Base-by-base conservation (phyloP, 176 grass and related monocot genomes). In the Luzula sylvatica region DNA sequence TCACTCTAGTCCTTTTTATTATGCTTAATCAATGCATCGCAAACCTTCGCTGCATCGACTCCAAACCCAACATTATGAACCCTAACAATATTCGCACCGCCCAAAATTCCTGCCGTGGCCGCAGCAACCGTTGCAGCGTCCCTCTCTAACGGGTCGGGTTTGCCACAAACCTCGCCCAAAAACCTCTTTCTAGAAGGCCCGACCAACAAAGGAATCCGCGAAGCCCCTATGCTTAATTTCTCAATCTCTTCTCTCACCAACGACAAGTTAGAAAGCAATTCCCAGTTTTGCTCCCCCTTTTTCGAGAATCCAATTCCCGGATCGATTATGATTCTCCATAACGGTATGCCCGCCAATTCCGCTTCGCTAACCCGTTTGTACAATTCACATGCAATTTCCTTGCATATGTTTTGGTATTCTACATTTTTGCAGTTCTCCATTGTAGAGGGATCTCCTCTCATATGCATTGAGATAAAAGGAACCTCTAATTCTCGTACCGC, bases 231-330 rank as follows among this genome's bases (percentile, higher is more conserved):
- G 38, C 80, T 88, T 38, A 60, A 59, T 61, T 82, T 79, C 51
- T 28, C 77, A 11, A 88, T 72, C 55, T 95, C 77, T 23, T 23
- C 46, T 66, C 76, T 80, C 43, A 95, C 68, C 15, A 63, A 65
- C 32, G 66, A 2, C 56, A 95, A 55, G 12, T 81, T 85, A 15
- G 32, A 55, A 18, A 79, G 76, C 27, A 82, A n/a, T 78, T 76
- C 53, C 56, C 76, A 45, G 59, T 86, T 85, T 11, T 95, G 80
- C 15, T 25, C 32, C 5, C 50, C 19, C 13, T 78, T 68, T 75
- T 95, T 86, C 40, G 90, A 95, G 65, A 95, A 95, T 3, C 84
- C 80, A 53, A 95, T 73, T 35, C 90, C 90, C 8, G 90, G 90
- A 60, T 95, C 90, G 67, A 87, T 22, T 35, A 88, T 68, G 45